Evolutionary conservation across 371 early-diverging fungal species (phyloP).

Genomic region (Phascolomyces articulosus): DNA sequence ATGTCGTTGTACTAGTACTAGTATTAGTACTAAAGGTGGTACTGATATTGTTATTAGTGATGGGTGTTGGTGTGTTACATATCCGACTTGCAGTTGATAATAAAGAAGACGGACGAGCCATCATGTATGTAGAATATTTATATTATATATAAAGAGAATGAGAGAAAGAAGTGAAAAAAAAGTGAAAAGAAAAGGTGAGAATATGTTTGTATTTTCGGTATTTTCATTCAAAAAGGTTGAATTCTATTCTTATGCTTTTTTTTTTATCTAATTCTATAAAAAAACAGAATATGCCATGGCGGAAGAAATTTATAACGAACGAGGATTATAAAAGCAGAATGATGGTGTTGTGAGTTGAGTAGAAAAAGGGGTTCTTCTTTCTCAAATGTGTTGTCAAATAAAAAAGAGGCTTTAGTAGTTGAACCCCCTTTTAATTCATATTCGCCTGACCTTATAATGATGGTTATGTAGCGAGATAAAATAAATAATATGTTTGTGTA

Average conservation of each 20-base stretch:
- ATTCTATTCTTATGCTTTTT: not conserved
- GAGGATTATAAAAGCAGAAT: not conserved
- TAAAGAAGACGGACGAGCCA: not conserved
- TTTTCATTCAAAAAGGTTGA: not conserved
- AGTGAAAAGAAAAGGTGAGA: not conserved
- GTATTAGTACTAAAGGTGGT: no score
- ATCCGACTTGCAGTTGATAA: not conserved
- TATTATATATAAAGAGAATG: not conserved
- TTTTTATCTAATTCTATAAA: not conserved
- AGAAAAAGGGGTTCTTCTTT: no score
- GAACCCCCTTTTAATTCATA: no score
- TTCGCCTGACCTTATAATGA: not conserved
- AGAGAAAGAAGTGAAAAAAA: not conserved
- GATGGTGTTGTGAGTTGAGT: not conserved
- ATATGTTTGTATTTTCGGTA: constrained; percentile 3
- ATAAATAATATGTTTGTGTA: not conserved
- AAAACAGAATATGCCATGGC: not conserved
- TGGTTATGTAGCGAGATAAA: not conserved
- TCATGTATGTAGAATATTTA: not conserved
- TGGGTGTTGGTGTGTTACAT: not conserved
- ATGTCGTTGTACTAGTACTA: not conserved
- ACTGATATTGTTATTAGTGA: not conserved
- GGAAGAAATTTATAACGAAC: not conserved
- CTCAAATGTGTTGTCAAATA: no score
- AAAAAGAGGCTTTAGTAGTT: no score